Evolutionary conservation across 1,139 yeast species (phyloP).

Genomic region (Wickerhamomyces sp.): DNA sequence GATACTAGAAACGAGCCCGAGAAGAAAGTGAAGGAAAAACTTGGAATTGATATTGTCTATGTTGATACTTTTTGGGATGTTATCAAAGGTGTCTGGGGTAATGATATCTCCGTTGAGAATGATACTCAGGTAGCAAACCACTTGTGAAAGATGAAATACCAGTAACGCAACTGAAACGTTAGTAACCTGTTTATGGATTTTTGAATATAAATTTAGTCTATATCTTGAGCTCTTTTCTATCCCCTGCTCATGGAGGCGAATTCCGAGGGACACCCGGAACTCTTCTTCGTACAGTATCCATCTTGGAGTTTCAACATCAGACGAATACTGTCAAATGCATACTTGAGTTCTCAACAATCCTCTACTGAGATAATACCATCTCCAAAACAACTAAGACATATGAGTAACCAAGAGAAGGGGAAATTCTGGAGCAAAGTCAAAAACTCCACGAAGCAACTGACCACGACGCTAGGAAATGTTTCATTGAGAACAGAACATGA

Average conservation of each 20-base stretch:
- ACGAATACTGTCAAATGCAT: not conserved
- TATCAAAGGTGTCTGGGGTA: constrained; percentile 62
- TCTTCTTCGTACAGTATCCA: too few species aligned
- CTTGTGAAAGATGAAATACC: not conserved
- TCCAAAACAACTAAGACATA: not conserved
- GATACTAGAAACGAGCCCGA: constrained; percentile 23
- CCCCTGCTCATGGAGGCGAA: too few species aligned
- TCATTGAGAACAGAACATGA: constrained; percentile 32
- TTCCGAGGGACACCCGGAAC: too few species aligned
- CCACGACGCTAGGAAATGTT: constrained; percentile 17
- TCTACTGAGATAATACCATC: too few species aligned
- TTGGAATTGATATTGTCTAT: constrained; percentile 41
- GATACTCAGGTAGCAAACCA: not conserved
- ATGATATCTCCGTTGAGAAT: constrained; percentile 16
- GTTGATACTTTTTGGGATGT: constrained; percentile 82
- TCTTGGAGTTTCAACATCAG: too few species aligned
- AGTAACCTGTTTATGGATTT: too few species aligned
- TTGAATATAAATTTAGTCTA: too few species aligned
- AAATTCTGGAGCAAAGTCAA: constrained; percentile 22
- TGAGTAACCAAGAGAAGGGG: constrained; percentile 5
- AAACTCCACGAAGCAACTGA: constrained; percentile 19
- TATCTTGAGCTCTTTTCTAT: too few species aligned
- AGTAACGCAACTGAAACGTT: too few species aligned
- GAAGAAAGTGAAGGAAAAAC: constrained; percentile 39
- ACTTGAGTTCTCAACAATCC: too few species aligned